Conservation (phyloP, 306 rosid species). For the Coriaria nepalensis region DNA sequence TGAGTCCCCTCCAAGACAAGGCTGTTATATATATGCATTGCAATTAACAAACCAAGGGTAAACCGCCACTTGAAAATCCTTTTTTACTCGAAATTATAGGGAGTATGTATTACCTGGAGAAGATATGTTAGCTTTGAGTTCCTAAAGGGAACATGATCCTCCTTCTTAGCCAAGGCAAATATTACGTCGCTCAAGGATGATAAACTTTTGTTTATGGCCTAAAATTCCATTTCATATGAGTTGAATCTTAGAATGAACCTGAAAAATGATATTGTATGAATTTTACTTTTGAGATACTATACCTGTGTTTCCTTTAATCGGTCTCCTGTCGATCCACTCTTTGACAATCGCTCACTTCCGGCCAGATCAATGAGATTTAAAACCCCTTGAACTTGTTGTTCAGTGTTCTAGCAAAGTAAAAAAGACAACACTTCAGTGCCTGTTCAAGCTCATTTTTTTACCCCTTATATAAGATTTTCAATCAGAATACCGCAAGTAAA, state of each 20-base stretch:
- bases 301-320: constrained; percentile 99
- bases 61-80: background rate
- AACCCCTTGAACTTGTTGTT: constrained; percentile 93
- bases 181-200: constrained; percentile 79
- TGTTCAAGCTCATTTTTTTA: too few species aligned
- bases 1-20: constrained; percentile 90
- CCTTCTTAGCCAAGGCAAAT: constrained; percentile 88
- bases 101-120: constrained; percentile 62
- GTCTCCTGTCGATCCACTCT: constrained; percentile 90
- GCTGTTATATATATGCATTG: constrained; percentile 35
- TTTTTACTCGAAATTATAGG: background rate
- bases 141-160: constrained; percentile 86
- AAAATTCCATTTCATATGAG: background rate
- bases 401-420: constrained; percentile 47
- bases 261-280: too few species aligned
- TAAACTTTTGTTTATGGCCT: constrained; percentile 93
- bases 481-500: too few species aligned
- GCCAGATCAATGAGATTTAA: constrained; percentile 87
- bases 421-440: background rate
- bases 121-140: constrained; percentile 85
- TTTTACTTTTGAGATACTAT: too few species aligned
- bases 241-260: too few species aligned
- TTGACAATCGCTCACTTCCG: constrained; percentile 89
- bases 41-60: too few species aligned
- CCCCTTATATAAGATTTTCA: too few species aligned